Evolutionary conservation across 495 filamentous ascomycete genomes (phyloP), one percentile per base, ranked within the genome.

Genomic region (Articulospora tetracladia): DNA sequence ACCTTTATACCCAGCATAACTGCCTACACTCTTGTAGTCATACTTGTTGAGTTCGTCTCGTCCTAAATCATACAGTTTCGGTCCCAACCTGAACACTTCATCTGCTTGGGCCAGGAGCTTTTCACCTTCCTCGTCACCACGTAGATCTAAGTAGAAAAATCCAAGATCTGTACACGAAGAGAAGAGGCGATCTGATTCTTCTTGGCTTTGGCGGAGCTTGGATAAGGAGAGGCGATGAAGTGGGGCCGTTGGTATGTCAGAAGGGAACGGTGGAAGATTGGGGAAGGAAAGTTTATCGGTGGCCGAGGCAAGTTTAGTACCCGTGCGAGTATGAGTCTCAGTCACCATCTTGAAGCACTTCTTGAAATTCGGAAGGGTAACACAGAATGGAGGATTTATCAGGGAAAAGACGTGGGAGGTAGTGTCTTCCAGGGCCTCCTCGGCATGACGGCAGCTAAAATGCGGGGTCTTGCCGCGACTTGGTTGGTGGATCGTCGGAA

Each of bases 61-160:
- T 0, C 73, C 73, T 1, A 84, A 54, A 24, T 74, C 70, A 67
- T 81, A 86, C 12, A 83, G 70, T 6, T 69, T 63, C 32, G 78
- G 70, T 17, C 73, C 77, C 1, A 81, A 57, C 3, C 61, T 44
- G 53, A 83, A 83, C 13, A 87, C 66, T 8, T 67, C 53, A 11
- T 80, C 74, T 2, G 77, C 75, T 30, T 83, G 74, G 1, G 53
- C 6, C 0, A 81, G 71, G 23, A 86, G 68, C 0, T 68, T 65
- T 1, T 71, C 62, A 8, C 77, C 77, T 23, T 71, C 85, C 72
- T 58, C 57, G 7, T 70, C 72, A 39, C 71, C 75, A 1, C 68
- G 64, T 1, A 88, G 70, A 55, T 83, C 79, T 1, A 87, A 75
- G 58, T 87, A 86, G 71, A 86, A 88, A 71, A 87, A 86, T 19